These are phyloP conservation scores for Botryotinia globosa DNA, from an alignment of 2,329 filamentous ascomycete species.

Conservation along the genomic window DNA sequence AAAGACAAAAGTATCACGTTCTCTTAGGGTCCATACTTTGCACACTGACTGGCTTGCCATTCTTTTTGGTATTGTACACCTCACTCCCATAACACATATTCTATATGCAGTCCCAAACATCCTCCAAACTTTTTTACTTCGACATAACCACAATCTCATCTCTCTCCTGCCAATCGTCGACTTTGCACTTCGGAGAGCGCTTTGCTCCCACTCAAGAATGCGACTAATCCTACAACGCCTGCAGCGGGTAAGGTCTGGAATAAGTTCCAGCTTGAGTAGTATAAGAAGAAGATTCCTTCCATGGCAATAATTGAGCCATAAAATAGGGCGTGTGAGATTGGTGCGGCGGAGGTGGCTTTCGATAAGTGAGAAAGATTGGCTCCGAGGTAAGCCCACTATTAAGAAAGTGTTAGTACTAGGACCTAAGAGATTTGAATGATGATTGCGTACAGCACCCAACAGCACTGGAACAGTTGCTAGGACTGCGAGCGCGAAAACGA, in stretches of 20 bases:
- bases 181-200: constrained; percentile 91
- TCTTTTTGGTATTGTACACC: constrained; percentile 17
- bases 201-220: constrained; percentile 83
- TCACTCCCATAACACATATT: background rate
- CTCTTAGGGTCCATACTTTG: background rate
- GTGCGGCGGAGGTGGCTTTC: constrained; percentile 72
- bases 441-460: constrained; percentile 60
- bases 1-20: background rate
- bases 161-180: constrained; percentile 66
- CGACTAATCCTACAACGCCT: constrained; percentile 62
- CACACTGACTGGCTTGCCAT: background rate
- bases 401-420: constrained; percentile 26
- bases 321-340: constrained; percentile 79
- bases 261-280: constrained; percentile 88
- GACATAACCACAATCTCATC: constrained; percentile 24
- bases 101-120: constrained; percentile 6
- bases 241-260: constrained; percentile 83
- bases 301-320: constrained; percentile 83
- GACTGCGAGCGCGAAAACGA: constrained; percentile 73
- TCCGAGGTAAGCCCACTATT: constrained; percentile 75
- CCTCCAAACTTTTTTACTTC: background rate
- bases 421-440: constrained; percentile 21
- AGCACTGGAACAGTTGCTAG: constrained; percentile 71
- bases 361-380: constrained; percentile 77
- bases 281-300: constrained; percentile 90